phyloP scores from a whole-genome alignment of 2,329 filamentous ascomycete species.

The Leptosphaerulina australis region DNA sequence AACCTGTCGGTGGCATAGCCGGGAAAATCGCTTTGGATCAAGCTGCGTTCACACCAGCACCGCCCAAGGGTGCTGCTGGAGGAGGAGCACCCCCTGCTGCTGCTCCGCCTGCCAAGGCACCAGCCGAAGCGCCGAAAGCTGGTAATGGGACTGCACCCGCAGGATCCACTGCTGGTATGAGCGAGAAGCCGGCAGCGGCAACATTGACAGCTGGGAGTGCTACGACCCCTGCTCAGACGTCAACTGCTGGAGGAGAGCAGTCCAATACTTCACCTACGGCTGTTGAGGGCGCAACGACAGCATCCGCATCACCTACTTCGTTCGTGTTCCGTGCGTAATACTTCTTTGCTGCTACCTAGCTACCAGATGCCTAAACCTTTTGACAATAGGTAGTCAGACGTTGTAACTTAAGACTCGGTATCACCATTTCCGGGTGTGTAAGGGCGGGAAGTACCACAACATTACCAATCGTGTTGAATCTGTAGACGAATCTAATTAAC shows the following conservation, averaged over 20 bases:
- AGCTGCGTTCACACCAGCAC: constrained; percentile 36
- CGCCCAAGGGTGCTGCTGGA: constrained; percentile 26
- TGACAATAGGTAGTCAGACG: too few relatives aligned
- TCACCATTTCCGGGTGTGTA: too few relatives aligned
- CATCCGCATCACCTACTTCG: constrained; percentile 6
- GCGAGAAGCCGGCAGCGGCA: neutral
- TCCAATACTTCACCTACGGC: neutral
- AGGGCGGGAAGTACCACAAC: too few relatives aligned
- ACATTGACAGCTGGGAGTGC: neutral
- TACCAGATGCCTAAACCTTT: too few relatives aligned
- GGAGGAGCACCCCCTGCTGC: constrained; percentile 25
- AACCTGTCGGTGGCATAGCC: constrained; percentile 27
- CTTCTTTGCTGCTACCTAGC: too few relatives aligned
- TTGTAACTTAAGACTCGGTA: too few relatives aligned
- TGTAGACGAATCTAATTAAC: too few relatives aligned
- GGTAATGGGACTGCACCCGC: constrained; percentile 3
- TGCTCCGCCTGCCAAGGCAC: constrained; percentile 17
- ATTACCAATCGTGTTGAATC: too few relatives aligned
- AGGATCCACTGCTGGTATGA: neutral
- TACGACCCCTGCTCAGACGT: neutral
- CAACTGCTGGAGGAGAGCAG: neutral
- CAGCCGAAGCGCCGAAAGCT: constrained; percentile 14
- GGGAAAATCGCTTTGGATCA: constrained; percentile 31
- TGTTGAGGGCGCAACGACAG: neutral
- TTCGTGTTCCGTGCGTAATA: constrained; percentile 8